Evolutionary conservation across 2,329 filamentous ascomycete species (phyloP).

Genomic region (Penicillium rolfsii): DNA sequence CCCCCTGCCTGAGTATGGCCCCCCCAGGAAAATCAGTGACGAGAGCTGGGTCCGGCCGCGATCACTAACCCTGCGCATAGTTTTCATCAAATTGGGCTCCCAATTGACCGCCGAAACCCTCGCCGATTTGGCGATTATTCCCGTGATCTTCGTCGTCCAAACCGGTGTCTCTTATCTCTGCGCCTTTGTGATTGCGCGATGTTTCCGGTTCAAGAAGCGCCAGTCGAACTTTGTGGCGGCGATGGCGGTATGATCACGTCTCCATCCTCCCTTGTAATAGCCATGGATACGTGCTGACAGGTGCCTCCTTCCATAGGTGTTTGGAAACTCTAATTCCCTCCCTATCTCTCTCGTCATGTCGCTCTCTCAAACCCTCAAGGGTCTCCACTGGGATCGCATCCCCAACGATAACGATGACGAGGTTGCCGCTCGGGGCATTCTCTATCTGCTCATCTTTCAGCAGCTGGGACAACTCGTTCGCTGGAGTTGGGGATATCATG

Average conservation of each 20-base stretch:
- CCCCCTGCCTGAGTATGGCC: slow-evolving; percentile 84
- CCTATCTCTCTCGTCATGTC: slow-evolving; percentile 96
- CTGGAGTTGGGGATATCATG: slow-evolving; percentile 98
- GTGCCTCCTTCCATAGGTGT: slow-evolving; percentile 59
- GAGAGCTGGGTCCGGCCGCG: neutral
- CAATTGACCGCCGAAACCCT: slow-evolving; percentile 92
- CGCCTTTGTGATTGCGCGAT: slow-evolving; percentile 69
- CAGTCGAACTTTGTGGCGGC: slow-evolving; percentile 93
- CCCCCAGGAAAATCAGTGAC: neutral
- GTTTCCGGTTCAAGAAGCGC: slow-evolving; percentile 80
- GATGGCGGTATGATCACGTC: slow-evolving; percentile 69
- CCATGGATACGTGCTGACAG: neutral
- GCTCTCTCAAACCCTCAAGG: slow-evolving; percentile 85
- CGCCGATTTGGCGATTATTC: slow-evolving; percentile 86
- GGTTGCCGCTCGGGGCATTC: slow-evolving; percentile 87
- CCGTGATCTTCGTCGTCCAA: slow-evolving; percentile 88
- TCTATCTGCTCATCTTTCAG: slow-evolving; percentile 96
- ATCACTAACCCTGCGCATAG: slow-evolving; percentile 49
- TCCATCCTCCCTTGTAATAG: neutral
- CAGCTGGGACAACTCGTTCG: slow-evolving; percentile 92
- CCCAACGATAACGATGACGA: slow-evolving; percentile 94
- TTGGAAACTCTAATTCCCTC: slow-evolving; percentile 97
- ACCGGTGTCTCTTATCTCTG: slow-evolving; percentile 83
- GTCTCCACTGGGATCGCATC: slow-evolving; percentile 90
- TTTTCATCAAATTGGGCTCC: slow-evolving; percentile 95